These are phyloP conservation scores for Russula brevipes DNA, from an alignment of 768 basidiomycete genomes.

Conservation along the genomic window DNA sequence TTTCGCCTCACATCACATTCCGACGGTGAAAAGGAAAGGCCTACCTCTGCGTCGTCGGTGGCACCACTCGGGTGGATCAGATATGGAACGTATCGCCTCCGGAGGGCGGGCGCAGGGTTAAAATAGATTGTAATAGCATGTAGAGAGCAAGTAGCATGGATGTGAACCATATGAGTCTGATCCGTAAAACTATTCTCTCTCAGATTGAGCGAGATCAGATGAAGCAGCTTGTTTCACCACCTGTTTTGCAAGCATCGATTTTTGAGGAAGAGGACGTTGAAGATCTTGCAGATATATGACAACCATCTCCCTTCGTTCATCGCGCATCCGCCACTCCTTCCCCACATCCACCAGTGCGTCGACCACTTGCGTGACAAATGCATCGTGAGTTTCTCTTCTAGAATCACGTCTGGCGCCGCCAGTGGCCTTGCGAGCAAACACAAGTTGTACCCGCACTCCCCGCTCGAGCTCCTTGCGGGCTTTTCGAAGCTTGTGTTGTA, in stretches of 20 bases:
- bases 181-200: neutral
- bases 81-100: neutral
- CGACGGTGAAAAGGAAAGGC: conserved; percentile 26
- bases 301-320: conserved; percentile 14
- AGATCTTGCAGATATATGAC: conserved; percentile 18
- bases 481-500: conserved; percentile 37
- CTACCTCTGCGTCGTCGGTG: conserved; percentile 21
- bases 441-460: conserved; percentile 31
- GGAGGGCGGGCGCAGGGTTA: too few species aligned
- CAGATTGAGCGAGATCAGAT: neutral
- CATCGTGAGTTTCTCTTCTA: conserved; percentile 8
- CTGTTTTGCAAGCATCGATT: conserved; percentile 2
- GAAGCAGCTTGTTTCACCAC: neutral
- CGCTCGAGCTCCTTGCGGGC: conserved; percentile 30
- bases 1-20: conserved; percentile 19
- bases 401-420: conserved; percentile 12
- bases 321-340: conserved; percentile 24
- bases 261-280: conserved; percentile 21
- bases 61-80: neutral
- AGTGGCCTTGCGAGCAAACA: conserved; percentile 30
- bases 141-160: neutral
- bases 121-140: neutral
- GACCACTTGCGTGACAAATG: conserved; percentile 21
- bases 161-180: neutral
- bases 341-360: conserved; percentile 28